These are phyloP conservation scores for Cercophora newfieldiana DNA, from an alignment of 495 filamentous ascomycete genomes.

Conservation along the genomic window DNA sequence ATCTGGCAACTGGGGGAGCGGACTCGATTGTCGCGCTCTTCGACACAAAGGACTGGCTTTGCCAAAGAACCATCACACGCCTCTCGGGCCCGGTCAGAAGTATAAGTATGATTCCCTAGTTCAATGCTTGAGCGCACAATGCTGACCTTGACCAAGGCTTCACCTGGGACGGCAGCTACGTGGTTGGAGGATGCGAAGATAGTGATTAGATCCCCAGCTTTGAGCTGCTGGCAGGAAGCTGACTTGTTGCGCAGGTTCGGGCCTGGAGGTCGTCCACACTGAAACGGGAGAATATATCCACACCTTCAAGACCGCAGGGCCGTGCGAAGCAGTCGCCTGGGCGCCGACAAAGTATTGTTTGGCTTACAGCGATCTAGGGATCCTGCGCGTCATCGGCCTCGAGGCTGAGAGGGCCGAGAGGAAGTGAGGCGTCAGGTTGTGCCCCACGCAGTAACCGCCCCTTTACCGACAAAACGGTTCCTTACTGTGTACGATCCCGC, in stretches of 20 bases:
- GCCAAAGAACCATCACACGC: conserved; percentile 72
- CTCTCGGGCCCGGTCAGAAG: conserved; percentile 79
- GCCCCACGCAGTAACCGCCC: not conserved
- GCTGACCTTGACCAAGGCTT: conserved; percentile 52
- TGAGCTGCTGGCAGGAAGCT: conserved; percentile 10
- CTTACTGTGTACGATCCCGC: no score
- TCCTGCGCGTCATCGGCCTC: conserved; percentile 77
- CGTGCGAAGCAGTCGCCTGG: conserved; percentile 76
- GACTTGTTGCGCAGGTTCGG: conserved; percentile 40
- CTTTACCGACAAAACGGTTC: not conserved
- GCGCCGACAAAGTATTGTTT: conserved; percentile 87
- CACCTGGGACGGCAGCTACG: conserved; percentile 85
- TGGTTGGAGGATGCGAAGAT: conserved; percentile 85
- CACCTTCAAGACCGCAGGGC: conserved; percentile 67
- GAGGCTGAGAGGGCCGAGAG: conserved; percentile 44
- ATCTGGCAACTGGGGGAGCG: conserved; percentile 83
- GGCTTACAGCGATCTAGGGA: conserved; percentile 81
- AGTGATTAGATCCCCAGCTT: conserved; percentile 39
- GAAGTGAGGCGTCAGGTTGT: not conserved
- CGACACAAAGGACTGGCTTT: conserved; percentile 93
- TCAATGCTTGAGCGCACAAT: conserved; percentile 1
- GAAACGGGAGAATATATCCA: conserved; percentile 87
- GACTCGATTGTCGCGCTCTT: conserved; percentile 88
- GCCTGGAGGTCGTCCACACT: conserved; percentile 74
- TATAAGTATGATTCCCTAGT: conserved; percentile 54